These are phyloP conservation scores for Bonia amplexicaulis DNA, from an alignment of 176 grass and related monocot genomes.

Conservation along the genomic window DNA sequence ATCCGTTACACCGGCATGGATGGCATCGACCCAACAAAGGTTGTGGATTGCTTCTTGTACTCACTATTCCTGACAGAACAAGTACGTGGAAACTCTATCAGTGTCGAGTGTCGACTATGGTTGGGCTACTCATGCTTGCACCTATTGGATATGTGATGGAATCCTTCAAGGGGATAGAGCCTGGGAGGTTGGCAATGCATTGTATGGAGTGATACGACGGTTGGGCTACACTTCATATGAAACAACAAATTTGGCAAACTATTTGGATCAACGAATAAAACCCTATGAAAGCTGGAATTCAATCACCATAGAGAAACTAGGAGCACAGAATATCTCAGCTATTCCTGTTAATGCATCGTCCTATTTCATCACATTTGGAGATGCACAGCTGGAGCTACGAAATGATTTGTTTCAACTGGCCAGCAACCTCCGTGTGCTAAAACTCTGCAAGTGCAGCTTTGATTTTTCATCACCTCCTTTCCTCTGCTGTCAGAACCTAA, in stretches of 20 bases:
- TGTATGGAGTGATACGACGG: not conserved
- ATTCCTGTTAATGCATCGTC: not conserved
- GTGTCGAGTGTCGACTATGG: not conserved
- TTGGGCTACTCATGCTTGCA: not conserved
- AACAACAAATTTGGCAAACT: rapidly evolving
- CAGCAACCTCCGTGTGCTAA: too few relatives aligned
- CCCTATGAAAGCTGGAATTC: not conserved
- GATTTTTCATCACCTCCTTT: too few relatives aligned
- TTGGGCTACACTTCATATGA: not conserved
- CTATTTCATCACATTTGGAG: not conserved
- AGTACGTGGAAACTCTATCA: not conserved
- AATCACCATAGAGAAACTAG: not conserved
- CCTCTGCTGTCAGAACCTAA: too few relatives aligned
- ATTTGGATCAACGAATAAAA: not conserved
- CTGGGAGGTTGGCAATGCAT: not conserved
- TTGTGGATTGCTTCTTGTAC: too few relatives aligned
- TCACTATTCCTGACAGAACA: not conserved
- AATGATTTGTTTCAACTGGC: too few relatives aligned
- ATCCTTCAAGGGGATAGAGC: not conserved
- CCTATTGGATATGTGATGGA: slow-evolving; percentile 26
- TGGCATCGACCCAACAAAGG: too few relatives aligned
- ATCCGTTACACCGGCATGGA: too few relatives aligned
- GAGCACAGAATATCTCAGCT: not conserved
- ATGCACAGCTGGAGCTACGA: too few relatives aligned
- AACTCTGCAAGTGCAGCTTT: too few relatives aligned